Base-by-base conservation (phyloP, 2,329 filamentous ascomycete genomes). In the Neodidymelliopsis sp. region DNA sequence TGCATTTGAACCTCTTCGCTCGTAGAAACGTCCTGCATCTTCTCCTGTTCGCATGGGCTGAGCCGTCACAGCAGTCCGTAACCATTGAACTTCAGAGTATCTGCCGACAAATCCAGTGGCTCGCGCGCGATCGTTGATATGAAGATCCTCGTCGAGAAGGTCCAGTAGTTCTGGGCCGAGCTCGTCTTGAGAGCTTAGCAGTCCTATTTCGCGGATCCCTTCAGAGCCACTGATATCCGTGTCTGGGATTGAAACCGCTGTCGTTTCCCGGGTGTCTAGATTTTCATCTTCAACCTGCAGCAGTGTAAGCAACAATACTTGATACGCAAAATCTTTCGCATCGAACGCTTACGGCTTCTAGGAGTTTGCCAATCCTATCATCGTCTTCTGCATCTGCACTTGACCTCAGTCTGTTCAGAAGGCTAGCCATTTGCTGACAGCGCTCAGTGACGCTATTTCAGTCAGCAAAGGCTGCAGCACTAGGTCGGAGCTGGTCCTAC, bases 91-190 rank as follows among this genome's bases (percentile, higher is more conserved):
- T 22, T 71, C 69, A 1, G 69, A 71, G 28, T 56, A 65, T 24
- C 60, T 63, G 2, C 68, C 70, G n/a, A 71, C 42, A 42, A 72
- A 71, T 2, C 70, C 69, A 4, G 67, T 70, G 4, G 69, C 62
- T 6, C 61, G 57, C 18, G 62, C 59, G 23, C 51, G 54, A 7
- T 66, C 58, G 24, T 57, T 59, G 9, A 54, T 50, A 24, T 63
- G 61, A 13, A 70, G 40, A 25, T 70, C 59, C 33, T 70, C 67
- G 36, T 69, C 60, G 11, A 69, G 35, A 22, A 66, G 35, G 25
- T 67, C 64, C 28, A 66, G 19, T 1, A 53, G 57, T 15, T 60
- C 58, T 10, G 49, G 57, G 12, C 59, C 54, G 13, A 60, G 33
- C 16, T 56, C 50, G n/a, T 61, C 53, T 3, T 57, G 27, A 9